phyloP scores from a whole-genome alignment of 1,139 yeast genomes.

The Arxiozyma telluris region DNA sequence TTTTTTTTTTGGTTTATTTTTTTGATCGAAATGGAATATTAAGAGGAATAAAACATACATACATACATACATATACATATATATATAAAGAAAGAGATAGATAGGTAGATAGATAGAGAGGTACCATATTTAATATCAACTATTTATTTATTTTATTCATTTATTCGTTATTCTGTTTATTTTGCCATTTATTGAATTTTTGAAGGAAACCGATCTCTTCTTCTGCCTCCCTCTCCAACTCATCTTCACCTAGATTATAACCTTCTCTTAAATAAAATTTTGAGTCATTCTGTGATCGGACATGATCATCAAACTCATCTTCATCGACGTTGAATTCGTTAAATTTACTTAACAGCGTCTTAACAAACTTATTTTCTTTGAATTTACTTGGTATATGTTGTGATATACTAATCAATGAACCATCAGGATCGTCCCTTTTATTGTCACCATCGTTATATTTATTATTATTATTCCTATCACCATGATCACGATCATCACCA shows the following conservation, averaged over 20 bases:
- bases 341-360: constrained; percentile 17
- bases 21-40: too few species aligned
- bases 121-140: too few species aligned
- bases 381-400: neutral
- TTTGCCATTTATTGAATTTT: neutral
- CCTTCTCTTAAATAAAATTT: constrained; percentile 21
- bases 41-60: neutral
- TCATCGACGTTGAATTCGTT: constrained; percentile 26
- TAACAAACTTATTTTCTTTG: constrained; percentile 4
- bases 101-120: too few species aligned
- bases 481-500: neutral
- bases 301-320: constrained; percentile 24
- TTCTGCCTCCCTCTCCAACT: constrained; percentile 10
- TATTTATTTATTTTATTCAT: neutral
- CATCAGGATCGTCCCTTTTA: neutral
- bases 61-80: neutral
- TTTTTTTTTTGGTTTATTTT: too few species aligned
- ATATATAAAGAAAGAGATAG: neutral
- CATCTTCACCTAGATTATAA: constrained; percentile 22
- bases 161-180: neutral
- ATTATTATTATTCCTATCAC: neutral
- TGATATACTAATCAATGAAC: neutral
- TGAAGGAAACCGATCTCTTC: constrained; percentile 5
- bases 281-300: constrained; percentile 10
- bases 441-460: neutral